Conservation (phyloP, 805 yeast species). For the Torulaspora franciscae region DNA sequence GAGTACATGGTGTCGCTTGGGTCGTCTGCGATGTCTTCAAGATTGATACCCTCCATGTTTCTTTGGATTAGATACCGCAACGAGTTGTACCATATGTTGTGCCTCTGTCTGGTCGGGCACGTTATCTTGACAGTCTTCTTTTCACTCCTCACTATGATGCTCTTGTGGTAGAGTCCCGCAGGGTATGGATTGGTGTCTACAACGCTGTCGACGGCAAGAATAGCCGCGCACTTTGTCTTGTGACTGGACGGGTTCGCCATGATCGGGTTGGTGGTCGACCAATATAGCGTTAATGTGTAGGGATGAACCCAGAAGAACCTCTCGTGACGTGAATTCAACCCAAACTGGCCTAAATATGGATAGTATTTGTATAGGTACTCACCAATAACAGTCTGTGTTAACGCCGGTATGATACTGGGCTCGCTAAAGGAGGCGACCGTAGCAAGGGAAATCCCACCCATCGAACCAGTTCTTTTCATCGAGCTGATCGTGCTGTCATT, state of each 20-base stretch:
- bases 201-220: slow-evolving; percentile 70
- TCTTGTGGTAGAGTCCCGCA: slow-evolving; percentile 80
- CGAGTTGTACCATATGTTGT: slow-evolving; percentile 87
- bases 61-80: slow-evolving; percentile 68
- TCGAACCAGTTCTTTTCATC: slow-evolving; percentile 18
- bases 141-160: slow-evolving; percentile 69
- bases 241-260: slow-evolving; percentile 59
- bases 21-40: slow-evolving; percentile 43
- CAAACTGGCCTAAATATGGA: slow-evolving; percentile 67
- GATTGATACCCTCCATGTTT: slow-evolving; percentile 52
- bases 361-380: slow-evolving; percentile 84
- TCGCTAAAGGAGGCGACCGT: slow-evolving; percentile 64
- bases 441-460: slow-evolving; percentile 39
- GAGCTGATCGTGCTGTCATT: slow-evolving; percentile 3
- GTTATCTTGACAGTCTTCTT: slow-evolving; percentile 69
- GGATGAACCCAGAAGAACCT: slow-evolving; percentile 97
- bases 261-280: slow-evolving; percentile 82
- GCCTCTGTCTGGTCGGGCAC: slow-evolving; percentile 81
- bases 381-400: slow-evolving; percentile 91
- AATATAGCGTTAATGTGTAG: slow-evolving; percentile 80
- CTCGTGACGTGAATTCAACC: slow-evolving; percentile 75
- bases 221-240: slow-evolving; percentile 75
- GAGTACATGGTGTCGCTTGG: slow-evolving; percentile 35
- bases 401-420: slow-evolving; percentile 71
- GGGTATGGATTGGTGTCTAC: slow-evolving; percentile 85